Conservation (phyloP, 768 basidiomycete species). For the Kwoniella dendrophila region DNA sequence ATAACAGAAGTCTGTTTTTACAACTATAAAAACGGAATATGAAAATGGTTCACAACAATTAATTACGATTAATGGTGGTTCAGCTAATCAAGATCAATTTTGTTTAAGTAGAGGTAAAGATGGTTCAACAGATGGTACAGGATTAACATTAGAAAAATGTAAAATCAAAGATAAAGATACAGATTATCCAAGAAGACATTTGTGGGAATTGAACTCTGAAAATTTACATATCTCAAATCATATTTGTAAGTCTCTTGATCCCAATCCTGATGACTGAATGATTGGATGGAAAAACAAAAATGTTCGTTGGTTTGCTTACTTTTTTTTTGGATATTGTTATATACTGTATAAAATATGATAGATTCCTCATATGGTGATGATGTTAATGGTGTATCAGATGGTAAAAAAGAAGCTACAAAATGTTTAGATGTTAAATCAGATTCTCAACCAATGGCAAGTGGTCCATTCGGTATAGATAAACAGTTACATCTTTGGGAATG, state of each 20-base stretch:
- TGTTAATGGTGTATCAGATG: no score
- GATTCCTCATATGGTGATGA: no score
- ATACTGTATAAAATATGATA: not conserved
- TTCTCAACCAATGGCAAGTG: not conserved
- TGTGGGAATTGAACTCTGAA: not conserved
- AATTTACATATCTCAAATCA: not conserved
- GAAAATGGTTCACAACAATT: not conserved
- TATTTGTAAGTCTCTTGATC: not conserved
- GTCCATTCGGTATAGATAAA: not conserved
- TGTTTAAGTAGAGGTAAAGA: not conserved
- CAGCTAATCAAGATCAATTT: not conserved
- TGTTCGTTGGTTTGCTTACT: no score
- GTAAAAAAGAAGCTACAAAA: not conserved
- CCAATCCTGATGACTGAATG: not conserved
- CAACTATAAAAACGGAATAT: not conserved
- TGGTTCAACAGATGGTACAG: not conserved
- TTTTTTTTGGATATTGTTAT: not conserved
- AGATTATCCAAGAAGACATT: not conserved
- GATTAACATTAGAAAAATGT: not conserved
- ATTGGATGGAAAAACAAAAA: no score
- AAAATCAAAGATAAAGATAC: not conserved
- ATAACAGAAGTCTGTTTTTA: not conserved
- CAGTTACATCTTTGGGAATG: not conserved
- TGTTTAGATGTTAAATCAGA: not conserved
- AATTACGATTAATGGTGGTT: not conserved